Evolutionary conservation across 352 stramenopile genomes (phyloP).

Genomic region (Thraustochytrium striatum): DNA sequence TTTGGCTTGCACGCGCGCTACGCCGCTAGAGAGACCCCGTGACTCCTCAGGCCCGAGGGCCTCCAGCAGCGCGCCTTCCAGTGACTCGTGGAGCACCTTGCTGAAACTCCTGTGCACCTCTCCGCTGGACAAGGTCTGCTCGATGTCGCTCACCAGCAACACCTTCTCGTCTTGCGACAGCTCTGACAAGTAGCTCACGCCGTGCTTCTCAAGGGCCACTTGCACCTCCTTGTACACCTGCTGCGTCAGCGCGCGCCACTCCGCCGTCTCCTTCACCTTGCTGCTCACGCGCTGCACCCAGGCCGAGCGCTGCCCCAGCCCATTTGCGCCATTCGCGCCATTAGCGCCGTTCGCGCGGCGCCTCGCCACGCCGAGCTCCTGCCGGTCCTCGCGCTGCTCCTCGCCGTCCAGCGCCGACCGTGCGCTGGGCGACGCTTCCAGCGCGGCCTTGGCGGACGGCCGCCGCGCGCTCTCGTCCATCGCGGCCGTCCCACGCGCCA

Average conservation of each 20-base stretch:
- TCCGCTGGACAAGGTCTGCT: background rate
- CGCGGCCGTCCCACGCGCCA: too few relatives aligned
- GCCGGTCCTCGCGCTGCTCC: too few relatives aligned
- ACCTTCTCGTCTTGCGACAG: constrained; percentile 8
- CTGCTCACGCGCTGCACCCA: background rate
- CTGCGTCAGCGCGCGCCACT: constrained; percentile 31
- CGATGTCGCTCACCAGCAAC: constrained; percentile 33
- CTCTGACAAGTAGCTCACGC: constrained; percentile 10
- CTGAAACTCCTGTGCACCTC: background rate
- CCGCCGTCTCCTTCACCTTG: background rate
- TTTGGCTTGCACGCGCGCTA: too few relatives aligned
- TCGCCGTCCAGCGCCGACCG: too few relatives aligned
- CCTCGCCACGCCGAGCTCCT: too few relatives aligned
- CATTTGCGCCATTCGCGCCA: background rate
- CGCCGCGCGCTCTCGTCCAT: too few relatives aligned
- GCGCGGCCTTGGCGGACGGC: too few relatives aligned
- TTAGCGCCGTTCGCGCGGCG: background rate
- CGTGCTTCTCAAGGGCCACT: background rate
- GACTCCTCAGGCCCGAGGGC: too few relatives aligned
- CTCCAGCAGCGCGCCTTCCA: background rate
- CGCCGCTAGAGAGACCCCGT: too few relatives aligned
- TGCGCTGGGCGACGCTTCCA: too few relatives aligned
- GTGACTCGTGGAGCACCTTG: background rate
- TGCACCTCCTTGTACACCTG: constrained; percentile 22
- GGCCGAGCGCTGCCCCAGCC: background rate